These are phyloP conservation scores for Endotrypanum monterogeii DNA, from an alignment of 208 protist species.

Conservation along the genomic window DNA sequence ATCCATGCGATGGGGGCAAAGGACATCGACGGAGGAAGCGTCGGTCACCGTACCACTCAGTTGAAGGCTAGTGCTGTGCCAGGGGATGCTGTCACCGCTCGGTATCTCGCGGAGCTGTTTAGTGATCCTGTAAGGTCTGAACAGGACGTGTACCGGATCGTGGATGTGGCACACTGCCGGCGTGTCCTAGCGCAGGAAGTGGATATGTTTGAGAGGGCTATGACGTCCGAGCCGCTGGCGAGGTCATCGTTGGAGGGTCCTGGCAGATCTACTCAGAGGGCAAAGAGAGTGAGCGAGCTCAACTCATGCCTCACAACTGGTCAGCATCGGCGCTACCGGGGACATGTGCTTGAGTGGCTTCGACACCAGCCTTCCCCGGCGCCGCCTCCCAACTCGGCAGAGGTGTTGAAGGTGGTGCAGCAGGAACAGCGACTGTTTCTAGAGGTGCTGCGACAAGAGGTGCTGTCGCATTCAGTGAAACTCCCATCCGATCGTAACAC, in stretches of 20 bases:
- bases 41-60: neutral
- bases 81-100: slow-evolving; percentile 7
- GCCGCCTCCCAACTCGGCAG: slow-evolving; percentile 45
- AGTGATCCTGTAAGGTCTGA: slow-evolving; percentile 38
- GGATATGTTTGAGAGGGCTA: neutral
- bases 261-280: neutral
- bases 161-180: slow-evolving; percentile 45
- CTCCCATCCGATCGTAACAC: neutral
- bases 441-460: slow-evolving; percentile 43
- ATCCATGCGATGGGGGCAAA: neutral
- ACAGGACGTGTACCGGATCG: slow-evolving; percentile 48
- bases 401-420: slow-evolving; percentile 49
- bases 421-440: slow-evolving; percentile 55
- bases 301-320: slow-evolving; percentile 65
- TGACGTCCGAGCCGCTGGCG: neutral
- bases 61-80: neutral
- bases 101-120: slow-evolving; percentile 38
- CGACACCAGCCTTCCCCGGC: slow-evolving; percentile 18
- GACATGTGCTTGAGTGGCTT: slow-evolving; percentile 39
- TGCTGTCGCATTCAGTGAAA: neutral
- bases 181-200: slow-evolving; percentile 23
- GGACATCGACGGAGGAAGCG: neutral
- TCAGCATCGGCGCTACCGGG: slow-evolving; percentile 64
- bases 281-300: slow-evolving; percentile 30
- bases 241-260: neutral